Conservation (phyloP, 768 basidiomycete species). For the Tremella mesenterica region DNA sequence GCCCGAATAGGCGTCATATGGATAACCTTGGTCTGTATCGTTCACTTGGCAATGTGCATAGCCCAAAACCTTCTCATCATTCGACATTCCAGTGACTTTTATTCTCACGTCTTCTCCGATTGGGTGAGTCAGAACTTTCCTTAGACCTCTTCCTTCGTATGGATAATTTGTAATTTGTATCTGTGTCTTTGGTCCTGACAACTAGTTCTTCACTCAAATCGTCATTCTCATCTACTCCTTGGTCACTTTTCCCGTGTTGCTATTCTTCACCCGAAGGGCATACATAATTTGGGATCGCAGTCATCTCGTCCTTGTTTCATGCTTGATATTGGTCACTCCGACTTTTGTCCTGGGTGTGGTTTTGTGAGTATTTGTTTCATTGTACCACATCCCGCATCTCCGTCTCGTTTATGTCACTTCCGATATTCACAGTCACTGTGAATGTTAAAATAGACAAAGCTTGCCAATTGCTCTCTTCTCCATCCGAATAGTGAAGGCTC, state of each 20-base stretch:
- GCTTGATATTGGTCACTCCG: not conserved
- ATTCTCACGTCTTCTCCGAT: not conserved
- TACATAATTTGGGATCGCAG: conserved; percentile 1
- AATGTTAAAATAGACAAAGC: too few species aligned
- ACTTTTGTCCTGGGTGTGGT: not conserved
- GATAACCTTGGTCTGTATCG: not conserved
- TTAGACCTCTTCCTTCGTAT: too few species aligned
- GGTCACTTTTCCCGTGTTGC: not conserved
- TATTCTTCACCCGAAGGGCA: not conserved
- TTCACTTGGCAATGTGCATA: not conserved
- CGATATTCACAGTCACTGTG: too few species aligned
- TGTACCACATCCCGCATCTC: too few species aligned
- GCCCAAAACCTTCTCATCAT: not conserved
- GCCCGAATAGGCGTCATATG: not conserved
- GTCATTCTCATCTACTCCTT: not conserved
- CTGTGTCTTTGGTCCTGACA: too few species aligned
- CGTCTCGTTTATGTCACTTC: too few species aligned
- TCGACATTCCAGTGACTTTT: not conserved
- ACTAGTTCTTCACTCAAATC: not conserved
- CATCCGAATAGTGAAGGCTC: too few species aligned
- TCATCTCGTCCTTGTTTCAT: conserved; percentile 1
- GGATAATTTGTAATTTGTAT: too few species aligned
- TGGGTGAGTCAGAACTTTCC: not conserved
- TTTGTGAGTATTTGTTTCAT: too few species aligned
- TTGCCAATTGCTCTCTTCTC: too few species aligned